Evolutionary conservation across 2,329 filamentous ascomycete species (phyloP), one percentile per base, ranked within the genome.

Genomic region (Penicillium sp.): DNA sequence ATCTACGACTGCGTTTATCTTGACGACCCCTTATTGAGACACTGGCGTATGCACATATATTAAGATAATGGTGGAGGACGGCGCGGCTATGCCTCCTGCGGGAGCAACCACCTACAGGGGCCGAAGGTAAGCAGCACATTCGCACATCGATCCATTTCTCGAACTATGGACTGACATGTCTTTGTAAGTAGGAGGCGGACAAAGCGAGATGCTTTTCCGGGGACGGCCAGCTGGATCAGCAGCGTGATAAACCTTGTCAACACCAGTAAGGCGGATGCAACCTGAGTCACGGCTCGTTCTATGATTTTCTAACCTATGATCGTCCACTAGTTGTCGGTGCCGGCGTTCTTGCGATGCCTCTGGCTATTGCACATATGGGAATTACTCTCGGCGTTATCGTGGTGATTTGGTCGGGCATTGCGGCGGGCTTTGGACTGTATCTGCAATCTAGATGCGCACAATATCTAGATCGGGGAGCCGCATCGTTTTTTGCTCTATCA

Each of bases 231-330:
- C 64, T 96, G 90, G 85, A 73, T 88, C 54, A 96, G 91, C 77
- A 96, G 92, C 71, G 88, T 94, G 63, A 88, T 97, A 76, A 99
- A 99, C 72, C 80, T 99, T 62, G 81, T 97, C 62, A 99, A 99
- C 74, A 99, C 94, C 18, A 99, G 90, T 94, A 60, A 71, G 73
- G 68, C 42, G 21, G 7, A 40, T 38, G 24, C 18, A 28, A 33
- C 4, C 43, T 12, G 45, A 42, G 21, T 30, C 3, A 14, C 11
- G 8, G 16, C 49, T 52, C 14, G 8, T 23, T 24, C 21, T 48
- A 20, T 20, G 26, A 51, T 5, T 23, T 14, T 28, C 26, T 52
- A 42, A 52, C 50, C 5, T 24, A 24, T 54, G 21, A 23, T 14
- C 30, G n/a, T 28, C 33, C 47, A 24, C 24, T 66, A 94, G 90